Evolutionary conservation across 2,329 filamentous ascomycete genomes (phyloP).

Genomic region (Chrysoporthe puriensis): DNA sequence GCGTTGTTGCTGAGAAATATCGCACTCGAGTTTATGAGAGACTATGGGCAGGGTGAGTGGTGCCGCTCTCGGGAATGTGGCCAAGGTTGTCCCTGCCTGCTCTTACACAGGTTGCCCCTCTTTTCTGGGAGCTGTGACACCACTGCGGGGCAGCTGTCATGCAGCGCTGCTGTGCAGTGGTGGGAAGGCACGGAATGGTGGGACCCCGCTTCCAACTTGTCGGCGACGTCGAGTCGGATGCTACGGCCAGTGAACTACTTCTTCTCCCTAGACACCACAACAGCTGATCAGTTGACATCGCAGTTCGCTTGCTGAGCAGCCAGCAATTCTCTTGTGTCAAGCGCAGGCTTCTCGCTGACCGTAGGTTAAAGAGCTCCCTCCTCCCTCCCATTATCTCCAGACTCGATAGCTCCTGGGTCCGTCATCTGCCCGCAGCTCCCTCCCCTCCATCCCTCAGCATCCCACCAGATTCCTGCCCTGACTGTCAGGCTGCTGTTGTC

Average conservation of each 20-base stretch:
- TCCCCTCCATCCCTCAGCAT: background rate
- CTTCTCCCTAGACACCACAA: background rate
- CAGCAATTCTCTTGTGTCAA: background rate
- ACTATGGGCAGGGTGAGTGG: background rate
- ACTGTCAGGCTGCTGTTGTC: background rate
- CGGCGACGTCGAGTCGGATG: background rate
- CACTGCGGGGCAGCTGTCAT: constrained; percentile 22
- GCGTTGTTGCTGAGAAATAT: too few species aligned
- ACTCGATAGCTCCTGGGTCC: background rate
- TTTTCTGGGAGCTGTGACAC: constrained; percentile 14
- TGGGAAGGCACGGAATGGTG: constrained; percentile 25
- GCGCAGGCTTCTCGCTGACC: background rate
- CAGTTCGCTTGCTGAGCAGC: background rate
- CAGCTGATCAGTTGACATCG: background rate
- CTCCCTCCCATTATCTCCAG: background rate
- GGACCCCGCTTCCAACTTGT: constrained; percentile 28
- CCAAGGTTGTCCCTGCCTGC: constrained; percentile 6
- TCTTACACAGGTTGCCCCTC: constrained; percentile 1
- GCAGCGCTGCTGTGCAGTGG: constrained; percentile 10
- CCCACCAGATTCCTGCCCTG: background rate
- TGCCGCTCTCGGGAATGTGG: too few species aligned
- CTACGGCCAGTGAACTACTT: background rate
- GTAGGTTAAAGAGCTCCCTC: background rate
- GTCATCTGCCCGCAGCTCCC: background rate
- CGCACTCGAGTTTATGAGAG: too few species aligned